Base-by-base conservation (phyloP, 1,284 basidiomycete genomes). In the Ganoderma lucidum region DNA sequence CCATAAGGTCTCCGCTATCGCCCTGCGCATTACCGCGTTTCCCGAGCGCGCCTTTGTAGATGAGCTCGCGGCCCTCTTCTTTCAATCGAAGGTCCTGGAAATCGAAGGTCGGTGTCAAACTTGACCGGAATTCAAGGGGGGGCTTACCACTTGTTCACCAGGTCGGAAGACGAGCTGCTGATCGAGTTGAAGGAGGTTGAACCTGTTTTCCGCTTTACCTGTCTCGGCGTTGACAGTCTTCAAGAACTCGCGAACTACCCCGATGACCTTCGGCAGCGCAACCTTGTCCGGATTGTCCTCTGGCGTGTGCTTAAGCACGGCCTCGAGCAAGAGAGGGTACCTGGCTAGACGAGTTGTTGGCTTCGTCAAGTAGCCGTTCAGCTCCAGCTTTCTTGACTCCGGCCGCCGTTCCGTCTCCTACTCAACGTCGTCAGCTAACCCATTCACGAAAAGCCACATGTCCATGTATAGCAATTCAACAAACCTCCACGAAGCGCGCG, bases 331-430 rank as follows among this genome's bases (percentile, higher is more conserved):
- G 1, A 99, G 87, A 12, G 98, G 98, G 80, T 99, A 99, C 74
- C 98, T 87, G 37, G 97, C 98, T 39, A 99, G 87, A 77, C 98
- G 92, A 12, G 98, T 99, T 0, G 98, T 99, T 1, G 98, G 98
- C 80, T 99, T 99, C 15, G 97, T 99, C 60, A 99, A 85, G 81
- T 99, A 99, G 3, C 96, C 98, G 80, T 99, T 99, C 60, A 99
- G 83, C 81, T 99, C 98, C 59, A 99, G 88, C 83, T 99, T 99
- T 56, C 97, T 89, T 17, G 96, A 98, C 79, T 98, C 96, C 0
- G 97, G 97, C 62, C 95, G 86, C 37, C 98, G 92, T 79, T 99
- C 98, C 3, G 94, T 95, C 77, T 90, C 85, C 94, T 96, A 75
- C 67, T 41, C 62, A 67, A 63, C 60, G 65, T 68, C 62, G 71